These are phyloP conservation scores for Mytilinidion resinicola DNA, from an alignment of 495 filamentous ascomycete species.

Conservation along the genomic window DNA sequence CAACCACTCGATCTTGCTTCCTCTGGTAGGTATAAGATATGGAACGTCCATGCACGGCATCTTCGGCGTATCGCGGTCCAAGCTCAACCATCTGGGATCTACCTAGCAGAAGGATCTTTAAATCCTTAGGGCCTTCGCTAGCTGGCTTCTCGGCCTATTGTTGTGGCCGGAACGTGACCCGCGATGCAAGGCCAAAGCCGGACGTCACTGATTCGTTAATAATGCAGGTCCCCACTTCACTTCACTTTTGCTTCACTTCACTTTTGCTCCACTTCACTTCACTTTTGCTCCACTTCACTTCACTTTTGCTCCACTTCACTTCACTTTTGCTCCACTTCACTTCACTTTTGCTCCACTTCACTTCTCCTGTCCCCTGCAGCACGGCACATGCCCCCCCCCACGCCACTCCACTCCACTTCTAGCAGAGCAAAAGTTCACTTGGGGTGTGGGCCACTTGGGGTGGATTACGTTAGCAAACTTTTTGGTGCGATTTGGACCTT, in stretches of 20 bases:
- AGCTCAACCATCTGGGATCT: background rate
- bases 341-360: too few species aligned
- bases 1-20: background rate
- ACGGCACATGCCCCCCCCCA: background rate
- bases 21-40: background rate
- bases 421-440: background rate
- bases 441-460: too few species aligned
- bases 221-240: background rate
- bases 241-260: background rate
- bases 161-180: background rate
- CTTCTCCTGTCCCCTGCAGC: background rate
- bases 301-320: too few species aligned
- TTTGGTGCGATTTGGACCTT: background rate
- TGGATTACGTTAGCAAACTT: too few species aligned
- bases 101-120: background rate
- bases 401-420: background rate
- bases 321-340: too few species aligned
- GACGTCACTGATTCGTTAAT: background rate
- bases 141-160: background rate
- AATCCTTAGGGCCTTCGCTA: background rate
- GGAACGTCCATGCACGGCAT: background rate
- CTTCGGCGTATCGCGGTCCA: background rate
- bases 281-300: too few species aligned
- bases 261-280: too few species aligned
- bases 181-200: background rate